These are phyloP conservation scores for Pelagophyceae sp. DNA, from an alignment of 352 stramenopile genomes.

Conservation along the genomic window DNA sequence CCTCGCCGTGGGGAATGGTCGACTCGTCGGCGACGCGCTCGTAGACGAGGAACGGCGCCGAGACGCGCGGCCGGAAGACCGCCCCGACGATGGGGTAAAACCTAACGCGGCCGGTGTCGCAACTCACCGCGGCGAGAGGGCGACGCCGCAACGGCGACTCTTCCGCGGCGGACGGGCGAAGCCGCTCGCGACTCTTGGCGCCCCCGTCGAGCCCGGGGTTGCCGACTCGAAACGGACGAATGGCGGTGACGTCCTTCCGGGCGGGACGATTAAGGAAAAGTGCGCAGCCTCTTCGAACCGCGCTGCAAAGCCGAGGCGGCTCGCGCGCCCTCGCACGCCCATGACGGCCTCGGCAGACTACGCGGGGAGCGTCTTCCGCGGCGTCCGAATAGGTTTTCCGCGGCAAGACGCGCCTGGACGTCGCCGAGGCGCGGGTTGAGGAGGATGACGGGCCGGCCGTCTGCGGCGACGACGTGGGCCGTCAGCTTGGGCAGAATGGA, in stretches of 20 bases:
- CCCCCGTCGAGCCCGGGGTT: no score
- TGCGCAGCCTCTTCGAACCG: not conserved
- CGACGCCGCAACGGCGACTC: no score
- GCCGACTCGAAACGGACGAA: no score
- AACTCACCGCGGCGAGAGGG: no score
- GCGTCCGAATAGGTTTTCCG: no score
- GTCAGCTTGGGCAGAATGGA: not conserved
- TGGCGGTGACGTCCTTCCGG: not conserved
- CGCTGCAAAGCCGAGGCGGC: not conserved
- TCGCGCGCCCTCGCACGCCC: not conserved
- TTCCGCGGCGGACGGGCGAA: no score
- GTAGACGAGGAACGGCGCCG: not conserved
- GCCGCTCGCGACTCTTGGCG: no score
- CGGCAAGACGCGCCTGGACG: conserved; percentile 1
- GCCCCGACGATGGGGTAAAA: conserved; percentile 16
- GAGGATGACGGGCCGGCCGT: not conserved
- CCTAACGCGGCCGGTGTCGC: no score
- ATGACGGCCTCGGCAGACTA: no score
- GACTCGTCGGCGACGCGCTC: not conserved
- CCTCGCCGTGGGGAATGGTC: not conserved
- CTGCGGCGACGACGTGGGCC: not conserved
- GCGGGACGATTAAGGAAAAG: not conserved
- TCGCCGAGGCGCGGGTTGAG: conserved; percentile 4
- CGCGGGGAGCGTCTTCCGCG: no score
- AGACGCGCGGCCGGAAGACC: not conserved